phyloP scores from a whole-genome alignment of 768 basidiomycete genomes.

The Amanita pallidorosea region DNA sequence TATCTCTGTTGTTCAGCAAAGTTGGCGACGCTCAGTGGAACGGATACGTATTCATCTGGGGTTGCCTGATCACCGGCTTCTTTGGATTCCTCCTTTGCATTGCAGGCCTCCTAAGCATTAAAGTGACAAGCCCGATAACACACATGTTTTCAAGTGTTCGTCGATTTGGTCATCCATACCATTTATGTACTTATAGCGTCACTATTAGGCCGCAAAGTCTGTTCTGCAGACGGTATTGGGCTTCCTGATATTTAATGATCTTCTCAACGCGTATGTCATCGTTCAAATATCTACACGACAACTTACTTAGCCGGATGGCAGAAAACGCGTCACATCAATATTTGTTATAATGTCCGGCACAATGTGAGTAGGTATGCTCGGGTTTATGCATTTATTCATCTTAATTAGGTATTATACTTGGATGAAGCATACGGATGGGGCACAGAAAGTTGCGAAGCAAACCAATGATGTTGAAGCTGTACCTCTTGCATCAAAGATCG shows the following conservation, averaged over 20 bases:
- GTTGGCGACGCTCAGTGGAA: conserved; percentile 34
- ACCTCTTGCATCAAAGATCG: neutral
- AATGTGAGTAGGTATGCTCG: conserved; percentile 29
- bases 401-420: conserved; percentile 45
- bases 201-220: conserved; percentile 66
- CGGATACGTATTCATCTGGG: conserved; percentile 47
- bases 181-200: conserved; percentile 3
- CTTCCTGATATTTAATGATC: conserved; percentile 65
- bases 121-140: conserved; percentile 73
- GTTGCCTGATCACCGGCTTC: conserved; percentile 58
- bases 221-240: conserved; percentile 79
- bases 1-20: conserved; percentile 26
- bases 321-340: conserved; percentile 57
- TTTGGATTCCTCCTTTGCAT: conserved; percentile 77
- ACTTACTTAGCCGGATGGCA: conserved; percentile 15
- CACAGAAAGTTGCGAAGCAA: conserved; percentile 9
- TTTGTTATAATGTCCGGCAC: conserved; percentile 58
- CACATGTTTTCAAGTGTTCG: conserved; percentile 78
- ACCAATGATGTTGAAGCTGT: conserved; percentile 6
- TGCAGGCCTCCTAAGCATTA: conserved; percentile 72
- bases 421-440: conserved; percentile 20
- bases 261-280: conserved; percentile 54
- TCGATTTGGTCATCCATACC: conserved; percentile 8
- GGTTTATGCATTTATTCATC: neutral
- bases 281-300: neutral